Evolutionary conservation across 108 stramenopile genomes (phyloP), one percentile per base, ranked within the genome.

Genomic region (Fistulifera pelliculosa): DNA sequence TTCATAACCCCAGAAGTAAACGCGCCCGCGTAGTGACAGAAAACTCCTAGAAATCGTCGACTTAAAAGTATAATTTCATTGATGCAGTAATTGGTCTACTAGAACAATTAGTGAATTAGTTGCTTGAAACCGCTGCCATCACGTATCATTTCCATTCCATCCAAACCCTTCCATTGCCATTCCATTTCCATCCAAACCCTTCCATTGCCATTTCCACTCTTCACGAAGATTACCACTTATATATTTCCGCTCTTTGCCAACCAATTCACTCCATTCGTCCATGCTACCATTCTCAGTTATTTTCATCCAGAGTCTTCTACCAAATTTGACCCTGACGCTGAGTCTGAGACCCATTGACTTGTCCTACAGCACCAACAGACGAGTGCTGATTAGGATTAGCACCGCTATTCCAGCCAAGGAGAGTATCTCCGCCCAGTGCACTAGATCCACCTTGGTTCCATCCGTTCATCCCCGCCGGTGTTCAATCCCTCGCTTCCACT

Each of bases 401-500:
- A 8, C 31, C 31, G 8, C 31, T 35, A 8, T 35, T 35, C 31
- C 31, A 35, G 3, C 31, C 31, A 35, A 35, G 31, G 3, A 35
- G 31, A 8, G 31, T 35, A 35, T 35, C 31, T 3, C 31, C 31
- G 31, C 31, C 31, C 3, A 35, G 31, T 35, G 31, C 8, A 35
- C 31, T 35, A 35, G 31, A 35, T 35, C 50, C 24, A 11, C 44
- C 44, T 17, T 17, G 19, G 11, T 45, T 52, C 50, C 50, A 27
- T 6, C 50, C 31, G 31, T 40, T 48, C 17, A 4, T 1, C 45
- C 24, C 14, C 52, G 31, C 31, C 8, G 31, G 31, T 35, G 8
- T 35, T 35, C 31, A 35, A 6, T 8, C 44, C 54, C n/a, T 39
- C 54, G 40, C 49, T 53, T 23, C 81, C 76, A 56, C 70, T 71